Evolutionary conservation across 2,329 filamentous ascomycete genomes (phyloP).

Genomic region (Stachybotrys chlorohalonatus): DNA sequence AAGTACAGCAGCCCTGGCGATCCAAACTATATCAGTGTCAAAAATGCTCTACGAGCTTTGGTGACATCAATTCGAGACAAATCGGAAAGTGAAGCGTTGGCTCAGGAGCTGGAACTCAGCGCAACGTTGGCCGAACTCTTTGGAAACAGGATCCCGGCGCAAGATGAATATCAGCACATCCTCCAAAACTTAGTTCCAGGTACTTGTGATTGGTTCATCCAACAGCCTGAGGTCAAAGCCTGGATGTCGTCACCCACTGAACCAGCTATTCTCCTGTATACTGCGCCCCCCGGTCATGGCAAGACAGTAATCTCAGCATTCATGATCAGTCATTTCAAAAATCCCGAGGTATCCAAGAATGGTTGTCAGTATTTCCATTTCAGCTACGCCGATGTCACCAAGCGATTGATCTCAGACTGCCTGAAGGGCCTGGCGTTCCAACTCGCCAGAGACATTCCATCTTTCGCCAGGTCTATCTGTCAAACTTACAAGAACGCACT

Average conservation of each 20-base stretch:
- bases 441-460: background rate
- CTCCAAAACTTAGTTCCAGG: no score
- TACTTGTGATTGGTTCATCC: no score
- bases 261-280: constrained; percentile 1
- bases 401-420: background rate
- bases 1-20: constrained; percentile 27
- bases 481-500: no score
- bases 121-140: no score
- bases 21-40: constrained; percentile 24
- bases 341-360: background rate
- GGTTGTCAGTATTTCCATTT: background rate
- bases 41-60: constrained; percentile 17
- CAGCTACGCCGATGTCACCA: background rate
- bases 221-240: no score
- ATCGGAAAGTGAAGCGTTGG: no score
- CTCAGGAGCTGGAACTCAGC: no score
- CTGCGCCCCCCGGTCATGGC: background rate
- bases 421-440: background rate
- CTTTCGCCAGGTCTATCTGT: background rate
- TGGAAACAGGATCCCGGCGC: no score
- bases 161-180: no score
- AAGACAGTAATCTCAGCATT: background rate
- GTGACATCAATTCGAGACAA: background rate
- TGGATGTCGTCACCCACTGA: no score
- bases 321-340: background rate